A percentile compares a stretch with the other conserved stretches of the same genome.
Conservation (phyloP, 2,329 filamentous ascomycete species). For the Tympanopsis confertula region DNA sequence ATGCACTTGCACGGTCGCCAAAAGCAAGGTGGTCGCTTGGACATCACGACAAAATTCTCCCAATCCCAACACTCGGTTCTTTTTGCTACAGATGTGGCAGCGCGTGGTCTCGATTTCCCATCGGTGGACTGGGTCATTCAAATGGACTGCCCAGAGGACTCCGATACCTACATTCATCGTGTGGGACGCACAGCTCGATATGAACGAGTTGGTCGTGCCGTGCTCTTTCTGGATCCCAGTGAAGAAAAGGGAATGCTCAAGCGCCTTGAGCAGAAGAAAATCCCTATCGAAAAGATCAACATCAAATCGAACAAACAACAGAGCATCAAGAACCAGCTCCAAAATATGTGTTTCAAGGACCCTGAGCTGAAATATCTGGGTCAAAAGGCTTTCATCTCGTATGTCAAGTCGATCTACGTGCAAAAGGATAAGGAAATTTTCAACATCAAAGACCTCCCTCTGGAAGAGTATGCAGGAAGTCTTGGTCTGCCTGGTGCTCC, state of each 20-base stretch:
- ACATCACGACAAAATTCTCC: conserved; percentile 77
- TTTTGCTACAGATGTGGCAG: conserved; percentile 91
- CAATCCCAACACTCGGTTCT: conserved; percentile 73
- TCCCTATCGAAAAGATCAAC: conserved; percentile 77
- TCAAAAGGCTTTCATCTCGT: conserved; percentile 90
- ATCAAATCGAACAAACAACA: conserved; percentile 82
- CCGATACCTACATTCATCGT: conserved; percentile 93
- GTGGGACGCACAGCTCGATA: conserved; percentile 92
- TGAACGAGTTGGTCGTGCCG: conserved; percentile 74
- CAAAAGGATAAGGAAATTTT: conserved; percentile 91
- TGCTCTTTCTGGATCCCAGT: conserved; percentile 82
- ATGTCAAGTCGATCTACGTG: conserved; percentile 72
- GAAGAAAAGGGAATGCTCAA: conserved; percentile 88
- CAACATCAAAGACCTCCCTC: conserved; percentile 66
- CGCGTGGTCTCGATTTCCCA: conserved; percentile 87
- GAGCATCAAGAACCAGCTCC: conserved; percentile 71
- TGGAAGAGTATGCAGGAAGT: conserved; percentile 77
- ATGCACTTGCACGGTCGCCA: conserved; percentile 89
- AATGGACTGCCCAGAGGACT: conserved; percentile 90
- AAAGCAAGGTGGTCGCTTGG: conserved; percentile 77
- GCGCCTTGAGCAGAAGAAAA: conserved; percentile 75
- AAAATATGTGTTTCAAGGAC: conserved; percentile 93
- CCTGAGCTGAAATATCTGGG: conserved; percentile 87
- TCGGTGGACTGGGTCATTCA: conserved; percentile 99
- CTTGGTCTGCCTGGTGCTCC: conserved; percentile 83